These are phyloP conservation scores for Pyrenochaeta sp. DNA, from an alignment of 2,329 filamentous ascomycete species.

Conservation along the genomic window DNA sequence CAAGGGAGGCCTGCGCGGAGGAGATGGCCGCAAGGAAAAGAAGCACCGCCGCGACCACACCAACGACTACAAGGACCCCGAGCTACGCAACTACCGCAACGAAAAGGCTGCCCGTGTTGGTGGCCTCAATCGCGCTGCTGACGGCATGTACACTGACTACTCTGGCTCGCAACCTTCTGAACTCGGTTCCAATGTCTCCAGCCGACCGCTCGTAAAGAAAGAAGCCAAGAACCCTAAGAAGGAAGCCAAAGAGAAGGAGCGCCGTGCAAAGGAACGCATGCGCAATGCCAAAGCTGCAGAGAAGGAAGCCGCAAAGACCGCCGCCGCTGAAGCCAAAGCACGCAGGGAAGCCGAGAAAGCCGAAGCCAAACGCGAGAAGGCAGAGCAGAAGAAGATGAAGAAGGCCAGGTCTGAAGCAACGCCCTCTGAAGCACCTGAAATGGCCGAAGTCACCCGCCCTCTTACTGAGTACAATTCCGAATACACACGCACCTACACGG, in stretches of 20 bases:
- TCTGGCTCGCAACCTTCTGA: slow-evolving; percentile 71
- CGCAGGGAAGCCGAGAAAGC: slow-evolving; percentile 53
- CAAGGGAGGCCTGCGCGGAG: slow-evolving; percentile 53
- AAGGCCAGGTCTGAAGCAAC: slow-evolving; percentile 42
- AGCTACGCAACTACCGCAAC: slow-evolving; percentile 83
- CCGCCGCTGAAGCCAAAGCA: slow-evolving; percentile 52
- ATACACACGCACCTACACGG: slow-evolving; percentile 34
- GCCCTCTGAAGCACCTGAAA: slow-evolving; percentile 40
- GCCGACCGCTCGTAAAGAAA: slow-evolving; percentile 55
- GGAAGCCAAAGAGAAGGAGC: slow-evolving; percentile 48
- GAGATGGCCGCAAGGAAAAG: slow-evolving; percentile 47
- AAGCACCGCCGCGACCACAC: slow-evolving; percentile 64
- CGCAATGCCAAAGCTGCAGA: slow-evolving; percentile 55
- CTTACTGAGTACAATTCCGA: slow-evolving; percentile 33
- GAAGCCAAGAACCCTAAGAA: slow-evolving; percentile 51
- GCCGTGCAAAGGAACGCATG: slow-evolving; percentile 60
- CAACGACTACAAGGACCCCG: slow-evolving; percentile 61
- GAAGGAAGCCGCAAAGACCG: slow-evolving; percentile 45
- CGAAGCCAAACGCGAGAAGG: slow-evolving; percentile 47
- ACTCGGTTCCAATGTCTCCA: slow-evolving; percentile 57
- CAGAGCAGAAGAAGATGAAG: slow-evolving; percentile 55
- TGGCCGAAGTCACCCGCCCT: slow-evolving; percentile 36
- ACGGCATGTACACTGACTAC: slow-evolving; percentile 83
- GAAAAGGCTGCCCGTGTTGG: slow-evolving; percentile 88
- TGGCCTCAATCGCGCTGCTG: slow-evolving; percentile 83